phyloP scores from a whole-genome alignment of 495 filamentous ascomycete genomes.

The Aspergillus cristatus region DNA sequence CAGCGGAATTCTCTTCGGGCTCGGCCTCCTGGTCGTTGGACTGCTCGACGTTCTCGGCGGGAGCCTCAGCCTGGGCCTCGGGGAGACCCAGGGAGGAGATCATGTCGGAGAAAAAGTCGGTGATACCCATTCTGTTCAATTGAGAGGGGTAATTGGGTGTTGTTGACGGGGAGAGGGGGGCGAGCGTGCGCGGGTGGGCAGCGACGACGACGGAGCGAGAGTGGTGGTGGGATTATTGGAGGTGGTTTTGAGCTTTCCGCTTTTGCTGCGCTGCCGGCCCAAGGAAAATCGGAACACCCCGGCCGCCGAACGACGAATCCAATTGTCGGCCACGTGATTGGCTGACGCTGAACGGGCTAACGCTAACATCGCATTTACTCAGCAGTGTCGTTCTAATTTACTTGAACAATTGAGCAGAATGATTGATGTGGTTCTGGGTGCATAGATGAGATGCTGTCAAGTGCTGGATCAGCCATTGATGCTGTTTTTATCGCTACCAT shows the following conservation, averaged over 20 bases:
- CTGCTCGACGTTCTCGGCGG: conserved; percentile 42
- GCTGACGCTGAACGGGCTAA: too few relatives aligned
- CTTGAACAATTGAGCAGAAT: too few relatives aligned
- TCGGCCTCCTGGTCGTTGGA: conserved; percentile 43
- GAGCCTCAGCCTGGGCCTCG: conserved; percentile 53
- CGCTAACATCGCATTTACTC: too few relatives aligned
- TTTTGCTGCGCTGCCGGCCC: conserved; percentile 21
- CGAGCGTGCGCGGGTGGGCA: conserved; percentile 9
- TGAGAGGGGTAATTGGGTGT: conserved; percentile 30
- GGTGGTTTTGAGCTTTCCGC: conserved; percentile 39
- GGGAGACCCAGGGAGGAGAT: conserved; percentile 47
- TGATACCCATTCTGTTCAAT: conserved; percentile 50
- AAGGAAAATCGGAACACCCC: conserved; percentile 40
- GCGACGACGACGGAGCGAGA: conserved; percentile 25
- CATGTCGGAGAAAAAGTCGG: conserved; percentile 56
- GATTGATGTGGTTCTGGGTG: too few relatives aligned
- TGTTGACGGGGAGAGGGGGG: too few relatives aligned
- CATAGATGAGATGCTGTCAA: too few relatives aligned
- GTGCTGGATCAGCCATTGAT: too few relatives aligned
- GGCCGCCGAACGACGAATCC: conserved; percentile 34
- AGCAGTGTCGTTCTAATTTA: too few relatives aligned
- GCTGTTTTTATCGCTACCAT: conserved; percentile 16
- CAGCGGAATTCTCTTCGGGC: conserved; percentile 37
- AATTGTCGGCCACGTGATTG: conserved; percentile 43
- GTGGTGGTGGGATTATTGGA: too few relatives aligned